These are phyloP conservation scores for Botrytis fabae DNA, from an alignment of 2,329 filamentous ascomycete species.

Conservation along the genomic window DNA sequence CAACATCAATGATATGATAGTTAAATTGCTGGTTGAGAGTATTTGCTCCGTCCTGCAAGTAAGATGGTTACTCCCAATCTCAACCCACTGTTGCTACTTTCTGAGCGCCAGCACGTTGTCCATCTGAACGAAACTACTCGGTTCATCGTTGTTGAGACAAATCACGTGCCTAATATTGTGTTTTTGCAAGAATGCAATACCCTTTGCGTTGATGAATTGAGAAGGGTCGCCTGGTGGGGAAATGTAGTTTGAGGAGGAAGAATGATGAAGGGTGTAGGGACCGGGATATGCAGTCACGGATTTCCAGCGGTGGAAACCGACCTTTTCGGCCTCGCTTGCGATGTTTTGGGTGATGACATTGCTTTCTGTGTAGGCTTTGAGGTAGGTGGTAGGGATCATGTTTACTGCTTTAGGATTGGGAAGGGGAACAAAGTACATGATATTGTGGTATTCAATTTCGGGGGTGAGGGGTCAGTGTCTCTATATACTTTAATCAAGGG, in stretches of 20 bases:
- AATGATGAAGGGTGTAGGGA: not conserved
- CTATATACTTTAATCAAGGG: not conserved
- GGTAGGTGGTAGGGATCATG: not conserved
- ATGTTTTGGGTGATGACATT: not conserved
- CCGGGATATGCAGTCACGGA: not conserved
- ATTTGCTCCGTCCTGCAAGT: too few species aligned
- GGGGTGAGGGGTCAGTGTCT: not conserved
- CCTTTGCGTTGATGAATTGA: not conserved
- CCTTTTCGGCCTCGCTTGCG: not conserved
- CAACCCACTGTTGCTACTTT: not conserved
- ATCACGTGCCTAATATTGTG: not conserved
- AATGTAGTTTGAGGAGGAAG: not conserved
- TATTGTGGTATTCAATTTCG: not conserved
- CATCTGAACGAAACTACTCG: not conserved
- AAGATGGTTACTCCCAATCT: not conserved
- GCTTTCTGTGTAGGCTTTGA: not conserved
- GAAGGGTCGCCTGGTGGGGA: not conserved
- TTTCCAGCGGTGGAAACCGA: not conserved
- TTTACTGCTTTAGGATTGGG: not conserved
- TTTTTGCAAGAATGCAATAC: not conserved
- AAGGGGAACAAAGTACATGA: not conserved
- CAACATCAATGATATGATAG: not conserved
- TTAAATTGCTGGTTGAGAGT: not conserved
- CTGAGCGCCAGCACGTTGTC: not conserved
- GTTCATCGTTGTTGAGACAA: not conserved